A percentile compares a stretch with the other conserved stretches of the same genome.
phyloP scores from a whole-genome alignment of 176 grass and related monocot genomes.

The Ananas comosus region DNA sequence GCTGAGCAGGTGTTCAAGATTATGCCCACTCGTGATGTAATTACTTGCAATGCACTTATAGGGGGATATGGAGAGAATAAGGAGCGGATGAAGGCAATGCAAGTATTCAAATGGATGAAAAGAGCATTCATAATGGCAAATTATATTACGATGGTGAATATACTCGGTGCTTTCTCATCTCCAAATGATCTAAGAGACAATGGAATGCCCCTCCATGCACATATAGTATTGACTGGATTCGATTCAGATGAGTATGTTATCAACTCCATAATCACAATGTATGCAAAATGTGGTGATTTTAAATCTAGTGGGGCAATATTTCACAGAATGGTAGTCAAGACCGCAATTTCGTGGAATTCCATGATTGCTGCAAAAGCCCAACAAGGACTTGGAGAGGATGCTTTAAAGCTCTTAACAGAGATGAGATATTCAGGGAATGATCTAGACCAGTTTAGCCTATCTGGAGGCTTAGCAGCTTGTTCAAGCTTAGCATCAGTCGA shows the following conservation, averaged over 20 bases:
- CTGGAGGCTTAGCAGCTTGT: slow-evolving; percentile 55
- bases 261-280: slow-evolving; percentile 85
- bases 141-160: slow-evolving; percentile 77
- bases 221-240: slow-evolving; percentile 47
- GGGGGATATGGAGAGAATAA: slow-evolving; percentile 40
- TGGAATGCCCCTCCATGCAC: slow-evolving; percentile 56
- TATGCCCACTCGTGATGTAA: slow-evolving; percentile 44
- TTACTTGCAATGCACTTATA: slow-evolving; percentile 73
- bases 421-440: slow-evolving; percentile 45
- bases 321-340: slow-evolving; percentile 35
- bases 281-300: slow-evolving; percentile 64
- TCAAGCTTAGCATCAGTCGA: slow-evolving; percentile 73
- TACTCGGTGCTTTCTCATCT: slow-evolving; percentile 40
- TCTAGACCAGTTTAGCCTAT: slow-evolving; percentile 58
- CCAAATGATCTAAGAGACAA: slow-evolving; percentile 35
- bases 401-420: slow-evolving; percentile 55
- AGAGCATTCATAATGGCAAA: slow-evolving; percentile 33
- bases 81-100: slow-evolving; percentile 31
- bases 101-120: slow-evolving; percentile 60
- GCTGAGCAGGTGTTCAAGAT: slow-evolving; percentile 37
- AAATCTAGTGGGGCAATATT: slow-evolving; percentile 65
- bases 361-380: slow-evolving; percentile 64
- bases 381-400: slow-evolving; percentile 63
- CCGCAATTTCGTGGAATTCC: slow-evolving; percentile 62
- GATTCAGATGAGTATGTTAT: slow-evolving; percentile 56